Conservation (phyloP, 2,329 filamentous ascomycete species). For the Xylariaceae sp. region DNA sequence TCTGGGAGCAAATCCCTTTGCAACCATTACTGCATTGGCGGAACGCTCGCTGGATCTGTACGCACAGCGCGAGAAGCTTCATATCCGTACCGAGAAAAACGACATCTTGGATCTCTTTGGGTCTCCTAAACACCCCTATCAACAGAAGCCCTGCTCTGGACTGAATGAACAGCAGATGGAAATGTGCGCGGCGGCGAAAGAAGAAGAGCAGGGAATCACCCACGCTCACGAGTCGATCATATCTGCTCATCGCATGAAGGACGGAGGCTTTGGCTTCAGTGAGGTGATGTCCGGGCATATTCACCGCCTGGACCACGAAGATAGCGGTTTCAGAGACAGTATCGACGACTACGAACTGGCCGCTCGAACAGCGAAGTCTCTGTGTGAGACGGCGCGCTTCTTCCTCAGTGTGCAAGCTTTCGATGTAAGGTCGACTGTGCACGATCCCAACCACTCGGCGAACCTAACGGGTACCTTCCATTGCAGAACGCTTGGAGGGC, state of each 20-base stretch:
- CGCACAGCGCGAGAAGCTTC: conserved; percentile 37
- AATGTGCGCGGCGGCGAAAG: conserved; percentile 25
- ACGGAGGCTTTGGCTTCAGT: conserved; percentile 53
- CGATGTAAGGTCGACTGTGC: conserved; percentile 45
- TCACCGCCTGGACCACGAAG: conserved; percentile 33
- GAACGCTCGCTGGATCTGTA: conserved; percentile 56
- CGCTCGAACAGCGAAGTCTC: conserved; percentile 46
- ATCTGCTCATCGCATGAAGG: conserved; percentile 39
- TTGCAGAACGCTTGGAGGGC: conserved; percentile 51
- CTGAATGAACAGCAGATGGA: conserved; percentile 17
- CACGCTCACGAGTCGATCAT: conserved; percentile 37
- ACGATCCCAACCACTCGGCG: conserved; percentile 44
- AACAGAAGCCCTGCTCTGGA: conserved; percentile 12
- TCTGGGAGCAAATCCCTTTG: conserved; percentile 61
- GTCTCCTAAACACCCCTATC: conserved; percentile 38
- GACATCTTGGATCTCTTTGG: conserved; percentile 51
- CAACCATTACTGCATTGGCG: conserved; percentile 63
- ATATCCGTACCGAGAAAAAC: conserved; percentile 43
- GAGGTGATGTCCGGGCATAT: conserved; percentile 62
- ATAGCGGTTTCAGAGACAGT: conserved; percentile 41
- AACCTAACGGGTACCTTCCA: conserved; percentile 56
- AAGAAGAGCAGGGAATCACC: conserved; percentile 35
- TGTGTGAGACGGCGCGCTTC: conserved; percentile 52
- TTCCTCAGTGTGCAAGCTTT: conserved; percentile 55
- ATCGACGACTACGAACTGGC: conserved; percentile 50